Evolutionary conservation across 768 basidiomycete species (phyloP).

Genomic region (Pleurotus tuoliensis): DNA sequence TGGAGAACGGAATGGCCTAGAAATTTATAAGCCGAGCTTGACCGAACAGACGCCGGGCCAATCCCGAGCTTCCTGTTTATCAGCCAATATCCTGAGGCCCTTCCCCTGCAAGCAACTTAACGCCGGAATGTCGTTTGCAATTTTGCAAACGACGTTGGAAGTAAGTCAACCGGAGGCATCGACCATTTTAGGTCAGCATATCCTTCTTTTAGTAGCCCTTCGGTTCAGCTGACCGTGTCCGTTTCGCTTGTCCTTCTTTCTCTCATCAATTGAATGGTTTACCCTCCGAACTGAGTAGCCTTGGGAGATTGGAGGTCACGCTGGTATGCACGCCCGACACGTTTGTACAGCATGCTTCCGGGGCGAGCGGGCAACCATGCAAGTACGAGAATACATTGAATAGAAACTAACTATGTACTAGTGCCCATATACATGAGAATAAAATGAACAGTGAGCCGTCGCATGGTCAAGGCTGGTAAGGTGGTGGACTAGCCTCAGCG

Average conservation of each 20-base stretch:
- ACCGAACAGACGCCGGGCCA: conserved; percentile 5
- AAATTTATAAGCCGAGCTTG: conserved; percentile 10
- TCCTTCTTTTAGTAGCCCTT: neutral
- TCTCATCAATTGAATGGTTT: neutral
- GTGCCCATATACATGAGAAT: too few species aligned
- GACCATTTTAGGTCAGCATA: neutral
- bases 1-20: conserved; percentile 1
- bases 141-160: conserved; percentile 3
- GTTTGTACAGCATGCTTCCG: too few species aligned
- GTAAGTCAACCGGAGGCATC: neutral
- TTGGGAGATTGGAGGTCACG: too few species aligned
- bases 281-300: too few species aligned
- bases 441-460: too few species aligned
- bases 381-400: too few species aligned
- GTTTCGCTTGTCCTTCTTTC: conserved; percentile 2
- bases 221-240: conserved; percentile 3
- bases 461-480: too few species aligned
- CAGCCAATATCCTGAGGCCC: neutral
- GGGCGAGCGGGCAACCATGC: too few species aligned
- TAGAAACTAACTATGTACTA: too few species aligned
- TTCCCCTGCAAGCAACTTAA: neutral
- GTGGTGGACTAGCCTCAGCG: too few species aligned
- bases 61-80: conserved; percentile 5
- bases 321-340: too few species aligned
- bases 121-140: neutral